These are phyloP conservation scores for Tieghemostelium lacteum DNA, from an alignment of 78 protist genomes.

Conservation along the genomic window DNA sequence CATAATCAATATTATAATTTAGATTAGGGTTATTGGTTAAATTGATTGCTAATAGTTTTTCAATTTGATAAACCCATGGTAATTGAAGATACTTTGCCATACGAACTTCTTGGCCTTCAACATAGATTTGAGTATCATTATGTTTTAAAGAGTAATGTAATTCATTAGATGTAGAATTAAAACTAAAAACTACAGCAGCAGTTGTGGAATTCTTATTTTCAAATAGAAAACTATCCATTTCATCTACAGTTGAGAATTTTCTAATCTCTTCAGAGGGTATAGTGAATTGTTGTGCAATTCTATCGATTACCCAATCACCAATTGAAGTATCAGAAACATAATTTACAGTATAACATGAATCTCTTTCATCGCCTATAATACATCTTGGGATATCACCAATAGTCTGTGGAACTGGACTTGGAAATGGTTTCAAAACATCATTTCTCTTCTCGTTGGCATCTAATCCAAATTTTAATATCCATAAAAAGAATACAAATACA, in stretches of 20 bases:
- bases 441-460: slow-evolving; percentile 8
- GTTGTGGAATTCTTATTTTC: slow-evolving; percentile 16
- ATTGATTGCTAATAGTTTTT: neutral
- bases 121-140: slow-evolving; percentile 8
- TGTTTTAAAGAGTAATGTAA: slow-evolving; percentile 9
- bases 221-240: neutral
- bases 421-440: neutral
- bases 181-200: neutral
- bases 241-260: neutral
- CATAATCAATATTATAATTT: slow-evolving; percentile 10
- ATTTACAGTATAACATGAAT: slow-evolving; percentile 6
- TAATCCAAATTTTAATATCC: slow-evolving; percentile 39
- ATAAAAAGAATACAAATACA: slow-evolving; percentile 48
- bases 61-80: slow-evolving; percentile 32
- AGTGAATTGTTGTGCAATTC: neutral
- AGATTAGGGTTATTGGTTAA: neutral
- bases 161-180: neutral
- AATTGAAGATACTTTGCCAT: slow-evolving; percentile 4
- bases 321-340: slow-evolving; percentile 2
- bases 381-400: slow-evolving; percentile 14
- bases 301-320: slow-evolving; percentile 6
- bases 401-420: neutral
- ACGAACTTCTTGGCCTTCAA: neutral
- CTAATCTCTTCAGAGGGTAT: slow-evolving; percentile 20
- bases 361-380: slow-evolving; percentile 7